A percentile compares a stretch with the other conserved stretches of the same genome.
Conservation (phyloP, 1,284 basidiomycete genomes). For the Vanrija sp. region DNA sequence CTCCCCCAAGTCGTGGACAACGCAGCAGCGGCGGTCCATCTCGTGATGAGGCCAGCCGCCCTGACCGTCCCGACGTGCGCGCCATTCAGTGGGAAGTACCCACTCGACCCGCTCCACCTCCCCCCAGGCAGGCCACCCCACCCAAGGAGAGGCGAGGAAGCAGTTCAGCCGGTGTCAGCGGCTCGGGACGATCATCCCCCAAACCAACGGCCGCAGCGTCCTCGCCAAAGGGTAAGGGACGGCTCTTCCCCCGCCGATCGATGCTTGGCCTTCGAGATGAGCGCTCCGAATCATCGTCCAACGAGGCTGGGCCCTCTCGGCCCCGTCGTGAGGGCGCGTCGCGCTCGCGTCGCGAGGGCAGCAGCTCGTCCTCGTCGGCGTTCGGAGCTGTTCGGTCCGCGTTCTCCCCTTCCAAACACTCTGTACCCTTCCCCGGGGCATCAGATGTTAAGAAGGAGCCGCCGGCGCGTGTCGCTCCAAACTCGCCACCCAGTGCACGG, state of each 20-base stretch:
- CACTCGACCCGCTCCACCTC: too few species aligned
- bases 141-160: not conserved
- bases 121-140: too few species aligned
- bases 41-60: not conserved
- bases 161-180: not conserved
- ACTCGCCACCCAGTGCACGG: not conserved
- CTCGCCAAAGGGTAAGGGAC: slow-evolving; percentile 1
- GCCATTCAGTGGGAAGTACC: not conserved
- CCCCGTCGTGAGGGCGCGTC: too few species aligned
- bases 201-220: not conserved
- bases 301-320: slow-evolving; percentile 12
- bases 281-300: slow-evolving; percentile 1
- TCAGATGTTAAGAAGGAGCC: not conserved
- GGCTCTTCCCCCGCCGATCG: too few species aligned
- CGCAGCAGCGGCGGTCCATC: not conserved
- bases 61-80: not conserved
- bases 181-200: not conserved
- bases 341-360: too few species aligned
- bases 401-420: not conserved
- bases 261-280: not conserved
- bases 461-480: not conserved
- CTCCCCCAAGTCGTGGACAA: slow-evolving; percentile 1
- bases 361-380: not conserved
- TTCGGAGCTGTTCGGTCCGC: slow-evolving; percentile 1
- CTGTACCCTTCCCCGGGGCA: not conserved